phyloP scores from a whole-genome alignment of 768 basidiomycete species.

The Dioszegia hungarica region DNA sequence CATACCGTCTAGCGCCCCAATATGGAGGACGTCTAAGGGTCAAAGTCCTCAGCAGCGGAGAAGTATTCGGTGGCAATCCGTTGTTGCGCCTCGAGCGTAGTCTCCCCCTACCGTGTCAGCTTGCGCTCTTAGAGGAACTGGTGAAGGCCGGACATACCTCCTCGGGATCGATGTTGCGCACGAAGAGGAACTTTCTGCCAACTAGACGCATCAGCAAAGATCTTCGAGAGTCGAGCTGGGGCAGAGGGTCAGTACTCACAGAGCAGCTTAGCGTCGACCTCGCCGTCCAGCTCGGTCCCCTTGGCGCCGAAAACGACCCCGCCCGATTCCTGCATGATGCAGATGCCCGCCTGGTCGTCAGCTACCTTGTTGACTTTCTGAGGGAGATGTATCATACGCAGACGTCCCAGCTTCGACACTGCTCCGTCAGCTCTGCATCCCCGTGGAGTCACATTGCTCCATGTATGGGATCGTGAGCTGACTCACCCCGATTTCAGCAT shows the following conservation, averaged over 20 bases:
- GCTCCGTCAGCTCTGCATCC: background rate
- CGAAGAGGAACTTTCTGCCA: constrained; percentile 43
- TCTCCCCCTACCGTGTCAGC: constrained; percentile 55
- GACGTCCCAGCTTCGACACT: constrained; percentile 70
- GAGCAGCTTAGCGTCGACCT: constrained; percentile 48
- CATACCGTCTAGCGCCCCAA: too few relatives aligned
- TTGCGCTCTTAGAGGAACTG: background rate
- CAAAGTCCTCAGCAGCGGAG: constrained; percentile 46
- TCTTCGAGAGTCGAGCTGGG: constrained; percentile 10
- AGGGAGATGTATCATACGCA: too few relatives aligned
- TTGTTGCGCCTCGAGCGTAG: constrained; percentile 65
- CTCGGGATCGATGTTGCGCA: constrained; percentile 44
- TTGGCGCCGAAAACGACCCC: constrained; percentile 68
- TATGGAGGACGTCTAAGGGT: constrained; percentile 16
- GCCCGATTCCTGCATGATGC: constrained; percentile 87
- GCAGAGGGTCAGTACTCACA: constrained; percentile 12
- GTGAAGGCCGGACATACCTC: constrained; percentile 17
- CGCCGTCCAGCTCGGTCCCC: constrained; percentile 18
- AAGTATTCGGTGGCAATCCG: constrained; percentile 81
- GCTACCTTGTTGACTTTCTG: too few relatives aligned
- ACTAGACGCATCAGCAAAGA: constrained; percentile 9
- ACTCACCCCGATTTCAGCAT: constrained; percentile 51
- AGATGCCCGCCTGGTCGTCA: constrained; percentile 65
- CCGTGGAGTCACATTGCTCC: background rate
- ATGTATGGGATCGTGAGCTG: too few relatives aligned